Percentiles rank a stretch among this genome's conserved stretches.
Evolutionary conservation across 345 rosid genomes (phyloP).

Genomic region (Tarenaya hassleriana): DNA sequence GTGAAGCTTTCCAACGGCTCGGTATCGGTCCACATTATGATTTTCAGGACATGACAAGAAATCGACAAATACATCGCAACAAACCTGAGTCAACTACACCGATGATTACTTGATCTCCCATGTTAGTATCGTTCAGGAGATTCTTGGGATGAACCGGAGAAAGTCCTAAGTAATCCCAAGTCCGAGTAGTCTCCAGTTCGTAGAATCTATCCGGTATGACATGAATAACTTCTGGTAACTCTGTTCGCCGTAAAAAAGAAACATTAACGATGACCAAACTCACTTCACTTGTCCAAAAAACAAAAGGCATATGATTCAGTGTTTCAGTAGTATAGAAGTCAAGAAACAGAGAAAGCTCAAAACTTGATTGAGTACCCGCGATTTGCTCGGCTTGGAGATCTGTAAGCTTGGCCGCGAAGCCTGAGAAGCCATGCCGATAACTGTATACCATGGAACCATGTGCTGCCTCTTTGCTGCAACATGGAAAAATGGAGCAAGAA

Average conservation of each 20-base stretch:
- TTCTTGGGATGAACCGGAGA: constrained; percentile 22
- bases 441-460: constrained; percentile 46
- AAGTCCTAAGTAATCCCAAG: constrained; percentile 43
- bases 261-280: no score
- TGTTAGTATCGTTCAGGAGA: constrained; percentile 21
- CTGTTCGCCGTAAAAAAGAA: constrained; percentile 18
- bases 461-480: constrained; percentile 44
- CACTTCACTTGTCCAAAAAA: no score
- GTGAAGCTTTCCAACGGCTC: constrained; percentile 46
- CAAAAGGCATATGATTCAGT: no score
- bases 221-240: constrained; percentile 48
- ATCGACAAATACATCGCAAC: no score
- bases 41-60: no score
- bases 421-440: constrained; percentile 67
- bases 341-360: no score
- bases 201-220: constrained; percentile 51
- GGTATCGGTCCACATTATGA: constrained; percentile 35
- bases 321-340: no score
- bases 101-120: constrained; percentile 30
- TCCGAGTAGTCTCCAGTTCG: constrained; percentile 37
- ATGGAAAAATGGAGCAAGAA: constrained; percentile 14
- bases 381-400: constrained; percentile 44
- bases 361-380: no score
- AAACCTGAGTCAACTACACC: constrained; percentile 32
- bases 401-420: constrained; percentile 61